phyloP scores from a whole-genome alignment of 2,329 filamentous ascomycete genomes.

The Penicillium freii region DNA sequence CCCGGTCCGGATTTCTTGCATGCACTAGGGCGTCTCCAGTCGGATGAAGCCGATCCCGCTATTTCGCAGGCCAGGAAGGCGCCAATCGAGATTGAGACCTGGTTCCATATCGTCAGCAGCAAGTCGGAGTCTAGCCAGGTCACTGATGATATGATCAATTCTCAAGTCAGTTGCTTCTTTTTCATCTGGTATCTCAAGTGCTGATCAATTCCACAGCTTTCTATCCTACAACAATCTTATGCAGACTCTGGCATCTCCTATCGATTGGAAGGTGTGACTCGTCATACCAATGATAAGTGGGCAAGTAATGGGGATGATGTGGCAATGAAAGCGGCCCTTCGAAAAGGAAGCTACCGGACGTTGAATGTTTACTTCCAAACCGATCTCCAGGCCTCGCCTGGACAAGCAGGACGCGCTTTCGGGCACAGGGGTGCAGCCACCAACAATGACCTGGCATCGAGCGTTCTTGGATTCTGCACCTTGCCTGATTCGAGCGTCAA shows the following conservation, averaged over 20 bases:
- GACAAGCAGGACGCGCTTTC: slow-evolving; percentile 22
- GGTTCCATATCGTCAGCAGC: slow-evolving; percentile 45
- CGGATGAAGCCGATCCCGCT: slow-evolving; percentile 11
- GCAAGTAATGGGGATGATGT: slow-evolving; percentile 50
- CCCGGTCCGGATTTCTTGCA: slow-evolving; percentile 28
- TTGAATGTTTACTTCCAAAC: slow-evolving; percentile 63
- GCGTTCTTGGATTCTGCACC: slow-evolving; percentile 56
- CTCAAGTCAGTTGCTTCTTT: slow-evolving; percentile 32
- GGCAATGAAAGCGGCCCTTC: slow-evolving; percentile 54
- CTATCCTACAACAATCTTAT: slow-evolving; percentile 49
- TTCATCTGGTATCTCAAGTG: slow-evolving; percentile 7
- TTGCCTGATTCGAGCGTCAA: slow-evolving; percentile 45
- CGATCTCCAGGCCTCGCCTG: slow-evolving; percentile 42
- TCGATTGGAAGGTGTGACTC: slow-evolving; percentile 49
- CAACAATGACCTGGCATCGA: slow-evolving; percentile 23
- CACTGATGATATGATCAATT: slow-evolving; percentile 35
- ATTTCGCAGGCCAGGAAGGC: slow-evolving; percentile 22
- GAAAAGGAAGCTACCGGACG: slow-evolving; percentile 53
- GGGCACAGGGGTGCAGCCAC: slow-evolving; percentile 21
- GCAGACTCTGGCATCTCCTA: slow-evolving; percentile 49
- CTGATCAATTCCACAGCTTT: slow-evolving; percentile 23
- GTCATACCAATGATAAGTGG: slow-evolving; percentile 56
- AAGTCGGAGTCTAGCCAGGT: slow-evolving; percentile 28
- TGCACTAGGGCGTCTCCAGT: slow-evolving; percentile 27
- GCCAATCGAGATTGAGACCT: slow-evolving; percentile 41